These are phyloP conservation scores for Nadsonia commutata DNA, from an alignment of 1,139 yeast species.

Conservation along the genomic window DNA sequence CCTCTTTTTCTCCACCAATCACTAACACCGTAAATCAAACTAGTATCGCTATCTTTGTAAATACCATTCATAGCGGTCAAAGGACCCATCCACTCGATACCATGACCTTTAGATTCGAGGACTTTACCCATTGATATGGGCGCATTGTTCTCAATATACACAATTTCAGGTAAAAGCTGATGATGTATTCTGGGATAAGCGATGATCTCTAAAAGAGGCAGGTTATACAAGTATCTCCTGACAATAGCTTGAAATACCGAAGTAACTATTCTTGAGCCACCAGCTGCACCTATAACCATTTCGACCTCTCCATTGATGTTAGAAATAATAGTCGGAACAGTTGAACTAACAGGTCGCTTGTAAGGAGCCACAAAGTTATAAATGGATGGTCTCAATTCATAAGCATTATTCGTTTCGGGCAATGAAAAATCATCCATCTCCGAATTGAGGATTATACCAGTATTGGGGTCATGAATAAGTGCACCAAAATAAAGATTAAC, in stretches of 20 bases:
- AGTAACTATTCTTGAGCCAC: constrained; percentile 83
- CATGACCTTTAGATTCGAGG: constrained; percentile 30
- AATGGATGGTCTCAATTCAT: constrained; percentile 65
- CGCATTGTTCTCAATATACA: constrained; percentile 43
- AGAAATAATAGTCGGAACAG: constrained; percentile 59
- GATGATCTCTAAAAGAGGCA: constrained; percentile 50
- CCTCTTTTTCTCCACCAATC: constrained; percentile 47
- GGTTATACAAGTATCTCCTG: constrained; percentile 41
- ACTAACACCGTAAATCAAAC: constrained; percentile 36
- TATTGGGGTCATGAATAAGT: constrained; percentile 57
- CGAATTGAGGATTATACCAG: constrained; percentile 75
- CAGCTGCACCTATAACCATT: constrained; percentile 79
- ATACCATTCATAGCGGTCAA: constrained; percentile 38
- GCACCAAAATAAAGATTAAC: constrained; percentile 81
- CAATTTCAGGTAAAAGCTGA: constrained; percentile 64
- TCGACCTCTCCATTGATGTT: constrained; percentile 37
- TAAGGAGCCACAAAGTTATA: constrained; percentile 63
- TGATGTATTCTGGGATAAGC: constrained; percentile 79
- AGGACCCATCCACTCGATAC: constrained; percentile 22
- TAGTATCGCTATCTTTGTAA: constrained; percentile 22
- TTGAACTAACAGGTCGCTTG: constrained; percentile 75
- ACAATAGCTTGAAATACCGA: constrained; percentile 70
- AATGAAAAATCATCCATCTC: constrained; percentile 95
- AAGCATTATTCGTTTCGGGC: constrained; percentile 55
- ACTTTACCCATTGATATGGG: constrained; percentile 22